These are phyloP conservation scores for Blastocystis sp. DNA, from an alignment of 352 stramenopile genomes.

Conservation along the genomic window DNA sequence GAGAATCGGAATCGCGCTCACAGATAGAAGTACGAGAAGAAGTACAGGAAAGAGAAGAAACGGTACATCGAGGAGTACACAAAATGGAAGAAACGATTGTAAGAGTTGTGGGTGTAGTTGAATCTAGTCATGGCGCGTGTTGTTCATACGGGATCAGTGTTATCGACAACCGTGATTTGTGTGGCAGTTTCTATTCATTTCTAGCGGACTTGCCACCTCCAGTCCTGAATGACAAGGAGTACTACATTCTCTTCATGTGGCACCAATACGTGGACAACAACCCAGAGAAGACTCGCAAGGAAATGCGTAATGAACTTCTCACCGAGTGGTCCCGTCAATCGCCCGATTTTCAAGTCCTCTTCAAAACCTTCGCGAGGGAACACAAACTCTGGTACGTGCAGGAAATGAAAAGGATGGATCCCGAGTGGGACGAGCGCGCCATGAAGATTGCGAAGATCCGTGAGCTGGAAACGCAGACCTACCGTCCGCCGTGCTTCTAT, in stretches of 20 bases:
- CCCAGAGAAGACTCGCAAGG: neutral
- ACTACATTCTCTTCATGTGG: constrained; percentile 13
- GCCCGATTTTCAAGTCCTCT: neutral
- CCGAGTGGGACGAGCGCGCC: neutral
- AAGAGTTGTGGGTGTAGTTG: neutral
- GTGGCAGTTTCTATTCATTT: neutral
- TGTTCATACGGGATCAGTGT: neutral
- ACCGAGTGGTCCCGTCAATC: neutral
- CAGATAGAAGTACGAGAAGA: constrained; percentile 36
- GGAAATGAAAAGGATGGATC: constrained; percentile 5
- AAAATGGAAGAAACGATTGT: constrained; percentile 7
- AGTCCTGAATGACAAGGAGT: neutral
- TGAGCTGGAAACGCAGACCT: neutral
- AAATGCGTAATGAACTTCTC: neutral
- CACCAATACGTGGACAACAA: neutral
- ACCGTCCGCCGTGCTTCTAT: constrained; percentile 24
- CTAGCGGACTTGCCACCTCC: neutral
- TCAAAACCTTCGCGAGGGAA: neutral
- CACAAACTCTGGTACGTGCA: constrained; percentile 15
- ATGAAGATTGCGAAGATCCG: neutral
- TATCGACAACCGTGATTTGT: neutral
- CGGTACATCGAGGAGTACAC: constrained; percentile 7
- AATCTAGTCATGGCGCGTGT: neutral
- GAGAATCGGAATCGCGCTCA: neutral
- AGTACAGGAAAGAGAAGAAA: neutral